Conservation (phyloP, 208 protist genomes). For the Crithidia brevicula region DNA sequence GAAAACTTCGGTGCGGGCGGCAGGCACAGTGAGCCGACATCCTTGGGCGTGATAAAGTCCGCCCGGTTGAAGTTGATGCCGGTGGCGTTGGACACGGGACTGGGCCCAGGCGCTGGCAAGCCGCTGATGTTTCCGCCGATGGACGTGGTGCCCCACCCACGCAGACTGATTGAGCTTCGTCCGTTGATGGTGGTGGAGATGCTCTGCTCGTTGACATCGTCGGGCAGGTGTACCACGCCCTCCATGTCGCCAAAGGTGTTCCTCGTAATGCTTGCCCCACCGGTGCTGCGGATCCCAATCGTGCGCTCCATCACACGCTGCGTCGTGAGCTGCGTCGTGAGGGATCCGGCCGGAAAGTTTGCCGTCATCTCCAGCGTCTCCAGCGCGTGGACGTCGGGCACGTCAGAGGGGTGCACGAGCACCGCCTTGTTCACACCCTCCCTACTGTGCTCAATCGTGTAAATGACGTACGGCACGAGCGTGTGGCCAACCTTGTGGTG, state of each 20-base stretch:
- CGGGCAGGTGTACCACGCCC: conserved; percentile 25
- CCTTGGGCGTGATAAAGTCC: conserved; percentile 23
- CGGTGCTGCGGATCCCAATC: conserved; percentile 19
- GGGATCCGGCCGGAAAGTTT: conserved; percentile 67
- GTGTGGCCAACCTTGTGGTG: conserved; percentile 59
- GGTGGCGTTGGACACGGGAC: neutral
- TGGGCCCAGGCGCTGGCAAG: neutral
- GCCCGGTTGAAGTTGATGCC: conserved; percentile 17
- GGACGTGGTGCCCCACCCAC: conserved; percentile 13
- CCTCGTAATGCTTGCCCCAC: conserved; percentile 22
- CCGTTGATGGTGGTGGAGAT: conserved; percentile 39
- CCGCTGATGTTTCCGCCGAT: neutral
- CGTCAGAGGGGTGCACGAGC: conserved; percentile 53
- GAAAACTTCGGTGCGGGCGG: conserved; percentile 28
- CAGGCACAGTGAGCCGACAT: conserved; percentile 15
- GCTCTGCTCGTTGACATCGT: conserved; percentile 34
- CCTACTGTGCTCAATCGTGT: conserved; percentile 55
- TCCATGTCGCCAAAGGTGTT: conserved; percentile 30
- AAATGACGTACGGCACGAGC: conserved; percentile 65
- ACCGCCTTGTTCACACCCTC: conserved; percentile 40
- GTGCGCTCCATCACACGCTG: conserved; percentile 37
- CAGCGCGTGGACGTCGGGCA: conserved; percentile 65
- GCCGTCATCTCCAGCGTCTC: conserved; percentile 77
- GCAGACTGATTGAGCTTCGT: conserved; percentile 37
- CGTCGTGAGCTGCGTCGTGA: conserved; percentile 40